Percentiles rank a stretch among this genome's conserved stretches.
phyloP scores from a whole-genome alignment of 169 alveolate genomes.

The Plasmodium adleri region DNA sequence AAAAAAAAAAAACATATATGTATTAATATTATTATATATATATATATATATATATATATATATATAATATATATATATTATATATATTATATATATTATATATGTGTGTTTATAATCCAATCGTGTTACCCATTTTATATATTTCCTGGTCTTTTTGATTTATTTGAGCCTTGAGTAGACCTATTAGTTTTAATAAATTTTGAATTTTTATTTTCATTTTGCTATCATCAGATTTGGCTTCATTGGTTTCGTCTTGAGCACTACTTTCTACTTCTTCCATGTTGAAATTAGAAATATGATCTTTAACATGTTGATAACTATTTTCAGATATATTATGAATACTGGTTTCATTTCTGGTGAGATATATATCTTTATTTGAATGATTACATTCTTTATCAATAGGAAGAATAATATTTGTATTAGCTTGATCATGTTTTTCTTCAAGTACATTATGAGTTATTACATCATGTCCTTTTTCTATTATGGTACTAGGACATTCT shows the following conservation, averaged over 20 bases:
- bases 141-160: constrained; percentile 68
- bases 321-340: constrained; percentile 12
- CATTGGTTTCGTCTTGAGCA: constrained; percentile 18
- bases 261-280: constrained; percentile 6
- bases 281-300: neutral
- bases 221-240: constrained; percentile 20
- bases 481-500: neutral
- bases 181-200: constrained; percentile 39
- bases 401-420: neutral
- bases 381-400: neutral
- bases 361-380: neutral
- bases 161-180: constrained; percentile 47
- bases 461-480: constrained; percentile 7
- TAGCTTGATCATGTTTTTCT: neutral
- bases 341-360: constrained; percentile 4
- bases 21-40: neutral
- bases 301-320: constrained; percentile 8
- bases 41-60: neutral
- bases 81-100: neutral
- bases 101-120: neutral
- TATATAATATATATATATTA: neutral
- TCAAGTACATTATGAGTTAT: neutral
- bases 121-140: constrained; percentile 38
- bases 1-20: neutral
- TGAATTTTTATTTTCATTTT: constrained; percentile 48